Evolutionary conservation across 768 basidiomycete species (phyloP).

Genomic region (Psilocybe azurescens): DNA sequence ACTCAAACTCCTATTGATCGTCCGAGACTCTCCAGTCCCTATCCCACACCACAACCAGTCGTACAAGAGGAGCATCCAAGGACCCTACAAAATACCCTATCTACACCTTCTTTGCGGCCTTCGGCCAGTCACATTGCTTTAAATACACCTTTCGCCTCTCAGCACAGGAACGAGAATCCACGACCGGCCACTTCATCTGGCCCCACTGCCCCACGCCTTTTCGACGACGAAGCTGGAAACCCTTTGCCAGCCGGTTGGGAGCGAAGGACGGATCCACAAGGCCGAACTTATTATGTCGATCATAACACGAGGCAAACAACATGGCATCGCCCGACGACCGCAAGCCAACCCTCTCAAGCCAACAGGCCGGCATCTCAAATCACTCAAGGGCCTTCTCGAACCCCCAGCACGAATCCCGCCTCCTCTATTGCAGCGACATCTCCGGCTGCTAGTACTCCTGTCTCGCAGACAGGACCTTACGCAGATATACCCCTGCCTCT

Average conservation of each 20-base stretch:
- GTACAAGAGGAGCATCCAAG: constrained; percentile 26
- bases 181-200: constrained; percentile 25
- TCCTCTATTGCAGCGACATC: constrained; percentile 26
- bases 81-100: constrained; percentile 17
- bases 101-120: constrained; percentile 27
- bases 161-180: constrained; percentile 19
- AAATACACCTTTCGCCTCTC: constrained; percentile 21
- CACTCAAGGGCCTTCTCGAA: constrained; percentile 30
- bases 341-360: constrained; percentile 25
- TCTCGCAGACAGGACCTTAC: constrained; percentile 46
- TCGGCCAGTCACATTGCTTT: constrained; percentile 32
- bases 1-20: constrained; percentile 21
- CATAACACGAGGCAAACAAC: constrained; percentile 83
- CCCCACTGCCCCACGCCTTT: constrained; percentile 34
- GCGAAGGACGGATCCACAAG: constrained; percentile 73
- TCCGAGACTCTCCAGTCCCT: constrained; percentile 24
- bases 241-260: constrained; percentile 86
- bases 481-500: constrained; percentile 77
- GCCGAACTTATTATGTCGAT: constrained; percentile 86
- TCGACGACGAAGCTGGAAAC: constrained; percentile 63
- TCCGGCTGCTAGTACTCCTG: constrained; percentile 24
- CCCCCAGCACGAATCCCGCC: constrained; percentile 29
- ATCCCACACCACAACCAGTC: constrained; percentile 14
- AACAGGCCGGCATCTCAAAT: constrained; percentile 32
- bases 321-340: constrained; percentile 65